Percentiles rank a stretch among this genome's conserved stretches.
phyloP scores from a whole-genome alignment of 345 rosid species.

The Theobroma cacao region DNA sequence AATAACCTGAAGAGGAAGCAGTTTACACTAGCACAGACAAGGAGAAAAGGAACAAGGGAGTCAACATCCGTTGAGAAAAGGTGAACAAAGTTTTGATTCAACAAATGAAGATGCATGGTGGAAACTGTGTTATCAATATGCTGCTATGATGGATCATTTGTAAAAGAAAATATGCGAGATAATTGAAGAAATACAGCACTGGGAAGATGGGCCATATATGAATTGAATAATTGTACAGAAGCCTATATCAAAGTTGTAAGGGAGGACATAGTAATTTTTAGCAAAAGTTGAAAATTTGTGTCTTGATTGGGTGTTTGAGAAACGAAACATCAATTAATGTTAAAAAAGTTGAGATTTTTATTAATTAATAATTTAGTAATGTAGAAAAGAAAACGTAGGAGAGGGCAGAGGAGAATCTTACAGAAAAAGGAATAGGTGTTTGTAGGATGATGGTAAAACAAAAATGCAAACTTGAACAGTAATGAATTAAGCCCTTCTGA shows the following conservation, averaged over 20 bases:
- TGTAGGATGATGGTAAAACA: background rate
- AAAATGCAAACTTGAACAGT: background rate
- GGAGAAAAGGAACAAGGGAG: background rate
- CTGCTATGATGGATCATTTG: too few species aligned
- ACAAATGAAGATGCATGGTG: background rate
- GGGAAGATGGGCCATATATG: background rate
- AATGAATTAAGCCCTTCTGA: background rate
- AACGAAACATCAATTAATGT: background rate
- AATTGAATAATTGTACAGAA: background rate
- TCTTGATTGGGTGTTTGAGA: background rate
- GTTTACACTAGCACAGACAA: background rate
- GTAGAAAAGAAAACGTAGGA: background rate
- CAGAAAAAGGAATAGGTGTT: background rate
- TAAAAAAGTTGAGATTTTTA: background rate
- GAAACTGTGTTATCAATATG: background rate
- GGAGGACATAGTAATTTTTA: background rate
- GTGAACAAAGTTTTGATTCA: background rate
- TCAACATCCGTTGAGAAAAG: background rate
- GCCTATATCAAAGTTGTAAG: background rate
- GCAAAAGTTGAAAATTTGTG: background rate
- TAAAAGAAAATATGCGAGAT: too few species aligned
- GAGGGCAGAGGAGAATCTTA: background rate
- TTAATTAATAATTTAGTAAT: background rate
- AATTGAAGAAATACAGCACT: too few species aligned
- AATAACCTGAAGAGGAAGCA: background rate